Percentiles rank a stretch among this genome's conserved stretches.
Conservation (phyloP, 768 basidiomycete species). For the Amanita polypyramis region DNA sequence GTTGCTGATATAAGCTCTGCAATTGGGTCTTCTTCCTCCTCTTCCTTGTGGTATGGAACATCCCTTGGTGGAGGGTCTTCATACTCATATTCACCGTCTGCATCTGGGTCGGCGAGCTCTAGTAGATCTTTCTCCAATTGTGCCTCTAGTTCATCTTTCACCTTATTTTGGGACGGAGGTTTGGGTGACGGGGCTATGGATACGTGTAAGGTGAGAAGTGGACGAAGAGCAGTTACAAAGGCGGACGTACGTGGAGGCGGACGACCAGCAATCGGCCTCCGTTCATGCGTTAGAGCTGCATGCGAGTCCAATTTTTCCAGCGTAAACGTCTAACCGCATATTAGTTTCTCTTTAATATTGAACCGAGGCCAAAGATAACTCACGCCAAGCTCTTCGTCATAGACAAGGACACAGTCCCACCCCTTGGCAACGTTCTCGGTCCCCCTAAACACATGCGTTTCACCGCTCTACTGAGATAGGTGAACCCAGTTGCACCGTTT, state of each 20-base stretch:
- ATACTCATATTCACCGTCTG: constrained; percentile 29
- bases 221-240: constrained; percentile 3
- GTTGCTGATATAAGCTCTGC: constrained; percentile 21
- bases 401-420: constrained; percentile 69
- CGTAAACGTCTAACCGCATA: constrained; percentile 42
- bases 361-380: constrained; percentile 15
- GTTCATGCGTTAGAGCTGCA: constrained; percentile 42
- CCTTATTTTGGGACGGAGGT: constrained; percentile 11
- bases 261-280: constrained; percentile 24
- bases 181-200: constrained; percentile 16
- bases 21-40: constrained; percentile 25
- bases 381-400: constrained; percentile 66
- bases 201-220: constrained; percentile 6
- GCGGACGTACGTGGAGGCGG: constrained; percentile 26
- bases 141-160: constrained; percentile 13
- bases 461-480: constrained; percentile 29
- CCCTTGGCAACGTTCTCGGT: constrained; percentile 51
- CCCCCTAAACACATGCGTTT: constrained; percentile 48
- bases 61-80: constrained; percentile 27
- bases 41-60: constrained; percentile 18
- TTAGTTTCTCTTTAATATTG: constrained; percentile 4
- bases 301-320: constrained; percentile 69
- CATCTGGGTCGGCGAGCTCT: constrained; percentile 11
- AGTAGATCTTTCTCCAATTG: constrained; percentile 19
- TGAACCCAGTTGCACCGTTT: constrained; percentile 1